Evolutionary conservation across 1,284 basidiomycete species (phyloP).

Genomic region (Ceratobasidium sp.): DNA sequence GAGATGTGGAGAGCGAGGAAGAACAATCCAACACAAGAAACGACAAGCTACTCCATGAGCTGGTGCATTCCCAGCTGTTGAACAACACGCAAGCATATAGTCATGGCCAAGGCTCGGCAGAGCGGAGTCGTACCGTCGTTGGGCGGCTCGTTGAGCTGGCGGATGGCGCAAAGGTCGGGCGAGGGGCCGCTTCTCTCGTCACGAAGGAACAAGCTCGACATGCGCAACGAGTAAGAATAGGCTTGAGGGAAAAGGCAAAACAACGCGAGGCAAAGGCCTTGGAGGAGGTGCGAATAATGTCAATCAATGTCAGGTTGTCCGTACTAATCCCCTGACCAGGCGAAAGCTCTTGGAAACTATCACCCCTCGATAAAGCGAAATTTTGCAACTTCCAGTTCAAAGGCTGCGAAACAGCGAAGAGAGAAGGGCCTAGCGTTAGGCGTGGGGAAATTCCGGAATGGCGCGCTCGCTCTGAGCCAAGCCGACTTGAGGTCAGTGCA

Average conservation of each 20-base stretch:
- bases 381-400: neutral
- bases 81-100: conserved; percentile 20
- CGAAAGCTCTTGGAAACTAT: conserved; percentile 37
- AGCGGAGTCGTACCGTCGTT: conserved; percentile 2
- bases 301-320: neutral
- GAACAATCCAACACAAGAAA: conserved; percentile 22
- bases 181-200: conserved; percentile 11
- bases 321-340: conserved; percentile 1
- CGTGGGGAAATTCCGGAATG: conserved; percentile 35
- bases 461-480: conserved; percentile 18
- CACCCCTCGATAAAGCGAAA: conserved; percentile 38
- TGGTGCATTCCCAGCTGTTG: conserved; percentile 36
- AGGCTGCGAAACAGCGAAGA: conserved; percentile 12
- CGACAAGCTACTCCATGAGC: conserved; percentile 34
- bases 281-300: conserved; percentile 10
- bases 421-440: conserved; percentile 22
- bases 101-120: conserved; percentile 14
- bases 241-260: conserved; percentile 15
- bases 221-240: conserved; percentile 30
- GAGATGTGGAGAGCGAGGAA: neutral
- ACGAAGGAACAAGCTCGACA: conserved; percentile 15
- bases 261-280: conserved; percentile 29
- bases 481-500: conserved; percentile 15
- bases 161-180: conserved; percentile 21
- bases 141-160: conserved; percentile 33